These are phyloP conservation scores for Poteriospumella lacustris DNA, from an alignment of 108 stramenopile species.

Conservation along the genomic window DNA sequence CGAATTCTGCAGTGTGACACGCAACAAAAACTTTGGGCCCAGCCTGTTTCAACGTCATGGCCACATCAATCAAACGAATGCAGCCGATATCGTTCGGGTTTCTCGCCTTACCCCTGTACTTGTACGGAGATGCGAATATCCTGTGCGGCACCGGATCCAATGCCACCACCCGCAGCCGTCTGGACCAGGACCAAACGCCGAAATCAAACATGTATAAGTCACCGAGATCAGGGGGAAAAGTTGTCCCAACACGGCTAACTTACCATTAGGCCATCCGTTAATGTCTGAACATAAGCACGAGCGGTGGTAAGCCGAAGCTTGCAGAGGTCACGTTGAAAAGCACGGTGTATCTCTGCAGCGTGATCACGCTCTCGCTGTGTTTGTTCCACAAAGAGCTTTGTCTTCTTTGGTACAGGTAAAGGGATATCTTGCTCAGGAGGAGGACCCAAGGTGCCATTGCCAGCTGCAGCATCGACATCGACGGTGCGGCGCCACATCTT, in stretches of 20 bases:
- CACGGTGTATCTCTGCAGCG: slow-evolving; percentile 55
- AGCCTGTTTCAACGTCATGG: too few relatives aligned
- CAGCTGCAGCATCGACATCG: background rate
- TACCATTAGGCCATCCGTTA: slow-evolving; percentile 50
- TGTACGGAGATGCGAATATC: too few relatives aligned
- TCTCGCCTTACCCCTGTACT: too few relatives aligned
- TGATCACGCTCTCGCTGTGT: slow-evolving; percentile 52
- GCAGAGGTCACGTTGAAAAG: slow-evolving; percentile 58
- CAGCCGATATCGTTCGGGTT: too few relatives aligned
- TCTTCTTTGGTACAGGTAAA: slow-evolving; percentile 57
- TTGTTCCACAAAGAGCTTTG: slow-evolving; percentile 60
- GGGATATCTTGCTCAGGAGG: slow-evolving; percentile 64
- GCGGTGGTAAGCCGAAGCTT: slow-evolving; percentile 55
- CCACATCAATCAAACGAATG: too few relatives aligned
- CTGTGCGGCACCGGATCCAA: too few relatives aligned
- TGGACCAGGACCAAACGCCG: too few relatives aligned
- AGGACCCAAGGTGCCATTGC: slow-evolving; percentile 30
- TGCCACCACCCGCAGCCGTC: too few relatives aligned
- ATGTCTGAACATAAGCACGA: slow-evolving; percentile 47
- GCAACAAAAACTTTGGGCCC: slow-evolving; percentile 2
- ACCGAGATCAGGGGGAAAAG: too few relatives aligned
- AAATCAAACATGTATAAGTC: too few relatives aligned
- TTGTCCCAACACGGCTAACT: too few relatives aligned
- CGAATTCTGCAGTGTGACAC: slow-evolving; percentile 7
- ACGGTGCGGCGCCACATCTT: slow-evolving; percentile 48